Evolutionary conservation across 1,284 basidiomycete genomes (phyloP).

Genomic region (Pseudozyma sp.): DNA sequence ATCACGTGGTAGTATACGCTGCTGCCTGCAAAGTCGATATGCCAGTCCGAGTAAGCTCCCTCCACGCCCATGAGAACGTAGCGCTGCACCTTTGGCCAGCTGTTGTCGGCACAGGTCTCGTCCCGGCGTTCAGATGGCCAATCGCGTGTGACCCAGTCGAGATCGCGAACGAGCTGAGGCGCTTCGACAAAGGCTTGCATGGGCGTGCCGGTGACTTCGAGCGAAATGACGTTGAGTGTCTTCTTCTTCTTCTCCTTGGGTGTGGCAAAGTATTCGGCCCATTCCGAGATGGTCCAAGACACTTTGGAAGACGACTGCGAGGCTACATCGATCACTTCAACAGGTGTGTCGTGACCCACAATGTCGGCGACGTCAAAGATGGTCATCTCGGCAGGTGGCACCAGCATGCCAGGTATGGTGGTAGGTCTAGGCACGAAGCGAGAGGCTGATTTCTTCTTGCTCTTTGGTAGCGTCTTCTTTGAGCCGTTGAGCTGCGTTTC

Average conservation of each 20-base stretch:
- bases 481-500: background rate
- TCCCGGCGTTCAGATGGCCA: constrained; percentile 76
- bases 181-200: constrained; percentile 82
- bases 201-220: constrained; percentile 83
- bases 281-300: constrained; percentile 85
- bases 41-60: constrained; percentile 81
- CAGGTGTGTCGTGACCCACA: constrained; percentile 72
- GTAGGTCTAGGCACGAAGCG: constrained; percentile 27
- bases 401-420: constrained; percentile 75
- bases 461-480: background rate
- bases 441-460: constrained; percentile 8
- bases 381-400: constrained; percentile 78
- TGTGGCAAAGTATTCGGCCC: constrained; percentile 86
- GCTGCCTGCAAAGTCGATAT: constrained; percentile 60
- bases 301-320: constrained; percentile 67
- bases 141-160: constrained; percentile 96
- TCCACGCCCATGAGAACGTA: constrained; percentile 93
- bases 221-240: constrained; percentile 87
- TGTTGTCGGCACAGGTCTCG: constrained; percentile 36
- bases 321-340: constrained; percentile 68
- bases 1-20: constrained; percentile 46
- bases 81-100: constrained; percentile 91
- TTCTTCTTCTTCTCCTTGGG: constrained; percentile 74
- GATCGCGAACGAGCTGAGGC: constrained; percentile 77
- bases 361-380: constrained; percentile 83